A percentile compares a stretch with the other conserved stretches of the same genome.
Evolutionary conservation across 2,329 filamentous ascomycete genomes (phyloP).

Genomic region (Trichoderma arundinaceum): DNA sequence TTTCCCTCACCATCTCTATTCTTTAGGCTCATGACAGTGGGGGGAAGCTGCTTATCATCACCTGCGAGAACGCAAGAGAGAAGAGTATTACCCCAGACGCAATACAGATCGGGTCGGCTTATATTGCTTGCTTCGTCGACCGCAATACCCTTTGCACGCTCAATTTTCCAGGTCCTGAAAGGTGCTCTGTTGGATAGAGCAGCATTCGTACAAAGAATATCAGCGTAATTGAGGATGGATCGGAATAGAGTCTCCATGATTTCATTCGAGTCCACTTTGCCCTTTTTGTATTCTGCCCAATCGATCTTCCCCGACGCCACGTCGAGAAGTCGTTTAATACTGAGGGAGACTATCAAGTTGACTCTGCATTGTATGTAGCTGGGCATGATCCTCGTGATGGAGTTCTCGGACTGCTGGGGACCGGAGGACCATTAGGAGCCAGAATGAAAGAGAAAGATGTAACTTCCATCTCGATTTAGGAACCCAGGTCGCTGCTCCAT

Average conservation of each 20-base stretch:
- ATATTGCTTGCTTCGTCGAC: too few relatives aligned
- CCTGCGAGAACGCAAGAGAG: conserved; percentile 37
- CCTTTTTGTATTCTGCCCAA: too few relatives aligned
- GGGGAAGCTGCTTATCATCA: conserved; percentile 36
- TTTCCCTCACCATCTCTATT: too few relatives aligned
- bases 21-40: conserved; percentile 19
- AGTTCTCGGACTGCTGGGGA: conserved; percentile 15
- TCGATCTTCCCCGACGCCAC: too few relatives aligned
- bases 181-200: too few relatives aligned
- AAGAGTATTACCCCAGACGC: conserved; percentile 37
- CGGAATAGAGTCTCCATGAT: too few relatives aligned
- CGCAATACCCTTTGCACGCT: too few relatives aligned
- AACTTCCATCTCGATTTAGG: conserved; percentile 31
- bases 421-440: conserved; percentile 31
- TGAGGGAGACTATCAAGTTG: conserved; percentile 1
- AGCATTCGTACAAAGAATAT: too few relatives aligned
- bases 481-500: not conserved
- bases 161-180: too few relatives aligned
- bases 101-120: conserved; percentile 34
- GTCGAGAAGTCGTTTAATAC: too few relatives aligned
- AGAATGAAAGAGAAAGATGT: conserved; percentile 31
- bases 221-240: too few relatives aligned
- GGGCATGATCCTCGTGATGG: conserved; percentile 15
- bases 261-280: too few relatives aligned
- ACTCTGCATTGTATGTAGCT: conserved; percentile 16